Conservation (phyloP, 78 protist genomes). For the Dictyostelium brefeldianum region DNA sequence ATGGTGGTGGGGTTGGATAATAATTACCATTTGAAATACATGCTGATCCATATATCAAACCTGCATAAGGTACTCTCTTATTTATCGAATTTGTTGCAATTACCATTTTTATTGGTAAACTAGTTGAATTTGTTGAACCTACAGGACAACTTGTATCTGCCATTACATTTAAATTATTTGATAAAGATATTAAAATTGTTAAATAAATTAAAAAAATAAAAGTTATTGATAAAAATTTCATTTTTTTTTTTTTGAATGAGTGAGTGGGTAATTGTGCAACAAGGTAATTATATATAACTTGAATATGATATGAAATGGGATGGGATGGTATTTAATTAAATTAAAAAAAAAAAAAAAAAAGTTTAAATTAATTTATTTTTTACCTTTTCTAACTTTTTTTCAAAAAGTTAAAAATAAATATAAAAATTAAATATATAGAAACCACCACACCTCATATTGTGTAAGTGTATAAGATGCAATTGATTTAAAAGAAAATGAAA, state of each 20-base stretch:
- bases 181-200: background rate
- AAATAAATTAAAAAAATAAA: background rate
- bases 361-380: too few relatives aligned
- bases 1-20: too few relatives aligned
- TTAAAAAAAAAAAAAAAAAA: too few relatives aligned
- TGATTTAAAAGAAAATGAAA: too few relatives aligned
- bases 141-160: background rate
- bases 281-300: background rate
- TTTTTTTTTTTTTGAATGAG: background rate
- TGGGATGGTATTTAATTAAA: too few relatives aligned
- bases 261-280: slow-evolving; percentile 1
- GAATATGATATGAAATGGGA: too few relatives aligned
- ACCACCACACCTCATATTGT: too few relatives aligned
- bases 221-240: background rate
- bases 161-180: background rate
- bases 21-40: background rate
- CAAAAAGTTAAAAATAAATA: too few relatives aligned
- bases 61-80: background rate
- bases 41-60: background rate
- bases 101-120: background rate
- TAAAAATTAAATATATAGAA: too few relatives aligned
- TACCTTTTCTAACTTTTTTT: too few relatives aligned
- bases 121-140: background rate
- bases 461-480: too few relatives aligned
- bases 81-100: background rate